Conservation (phyloP, 495 filamentous ascomycete species). For the Copromyces sp. region DNA sequence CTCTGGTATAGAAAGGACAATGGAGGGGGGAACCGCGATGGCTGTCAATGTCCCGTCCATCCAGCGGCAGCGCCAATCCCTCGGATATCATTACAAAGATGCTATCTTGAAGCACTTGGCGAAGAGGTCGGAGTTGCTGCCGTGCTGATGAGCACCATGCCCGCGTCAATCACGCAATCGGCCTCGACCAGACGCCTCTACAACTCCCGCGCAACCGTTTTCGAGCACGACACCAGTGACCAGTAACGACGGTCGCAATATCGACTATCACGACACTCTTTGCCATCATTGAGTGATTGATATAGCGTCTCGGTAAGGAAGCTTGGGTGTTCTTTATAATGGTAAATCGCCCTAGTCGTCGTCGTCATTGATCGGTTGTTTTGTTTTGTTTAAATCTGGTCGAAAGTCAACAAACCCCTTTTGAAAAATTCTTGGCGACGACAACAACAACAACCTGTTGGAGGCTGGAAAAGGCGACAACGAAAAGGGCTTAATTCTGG, state of each 20-base stretch:
- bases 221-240: not conserved
- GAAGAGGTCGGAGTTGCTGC: not conserved
- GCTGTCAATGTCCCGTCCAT: not conserved
- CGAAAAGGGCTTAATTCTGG: no score
- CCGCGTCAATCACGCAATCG: slow-evolving; percentile 17
- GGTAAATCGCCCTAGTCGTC: not conserved
- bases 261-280: not conserved
- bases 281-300: not conserved
- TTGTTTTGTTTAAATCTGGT: not conserved
- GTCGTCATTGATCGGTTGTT: not conserved
- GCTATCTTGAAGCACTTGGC: not conserved
- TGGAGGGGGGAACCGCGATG: not conserved
- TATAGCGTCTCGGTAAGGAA: not conserved
- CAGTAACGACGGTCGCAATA: not conserved
- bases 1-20: not conserved
- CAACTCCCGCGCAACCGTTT: not conserved
- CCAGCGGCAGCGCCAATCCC: not conserved
- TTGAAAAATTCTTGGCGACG: not conserved
- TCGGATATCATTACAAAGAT: not conserved
- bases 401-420: not conserved
- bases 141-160: slow-evolving; percentile 8
- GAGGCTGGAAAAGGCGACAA: no score
- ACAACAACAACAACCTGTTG: no score
- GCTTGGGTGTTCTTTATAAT: not conserved
- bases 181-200: no score